phyloP scores from a whole-genome alignment of 306 rosid species.

The Prunus kanzakura region DNA sequence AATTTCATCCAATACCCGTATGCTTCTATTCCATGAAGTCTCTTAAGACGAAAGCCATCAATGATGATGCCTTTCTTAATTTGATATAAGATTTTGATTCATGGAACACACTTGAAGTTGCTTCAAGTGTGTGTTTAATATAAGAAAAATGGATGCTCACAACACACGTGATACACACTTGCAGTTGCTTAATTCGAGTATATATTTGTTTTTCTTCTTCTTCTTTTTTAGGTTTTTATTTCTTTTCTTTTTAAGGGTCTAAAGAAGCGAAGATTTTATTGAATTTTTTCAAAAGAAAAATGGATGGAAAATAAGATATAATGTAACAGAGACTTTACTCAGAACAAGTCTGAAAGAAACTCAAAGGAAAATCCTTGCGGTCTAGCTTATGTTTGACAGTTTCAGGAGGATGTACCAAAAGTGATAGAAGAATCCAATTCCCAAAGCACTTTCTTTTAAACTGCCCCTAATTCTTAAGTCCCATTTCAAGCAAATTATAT shows the following conservation, averaged over 20 bases:
- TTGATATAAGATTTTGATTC: neutral
- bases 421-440: neutral
- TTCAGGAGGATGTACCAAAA: neutral
- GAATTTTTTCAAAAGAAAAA: too few relatives aligned
- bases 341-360: neutral
- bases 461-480: neutral
- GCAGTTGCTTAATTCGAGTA: too few relatives aligned
- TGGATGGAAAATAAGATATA: neutral
- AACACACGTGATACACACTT: too few relatives aligned
- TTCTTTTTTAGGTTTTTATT: too few relatives aligned
- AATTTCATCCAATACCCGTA: too few relatives aligned
- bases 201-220: too few relatives aligned
- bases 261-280: too few relatives aligned
- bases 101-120: too few relatives aligned
- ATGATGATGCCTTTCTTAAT: neutral
- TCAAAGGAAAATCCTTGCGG: neutral
- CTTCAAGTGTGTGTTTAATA: too few relatives aligned
- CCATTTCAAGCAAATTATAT: conserved; percentile 14
- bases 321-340: neutral
- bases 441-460: neutral
- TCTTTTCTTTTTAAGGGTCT: neutral
- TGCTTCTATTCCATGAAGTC: too few relatives aligned
- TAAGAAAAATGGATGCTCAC: too few relatives aligned
- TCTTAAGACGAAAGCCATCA: too few relatives aligned
- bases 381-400: neutral